phyloP scores from a whole-genome alignment of 192 early-diverging fungal species.

The Gigaspora rosea region DNA sequence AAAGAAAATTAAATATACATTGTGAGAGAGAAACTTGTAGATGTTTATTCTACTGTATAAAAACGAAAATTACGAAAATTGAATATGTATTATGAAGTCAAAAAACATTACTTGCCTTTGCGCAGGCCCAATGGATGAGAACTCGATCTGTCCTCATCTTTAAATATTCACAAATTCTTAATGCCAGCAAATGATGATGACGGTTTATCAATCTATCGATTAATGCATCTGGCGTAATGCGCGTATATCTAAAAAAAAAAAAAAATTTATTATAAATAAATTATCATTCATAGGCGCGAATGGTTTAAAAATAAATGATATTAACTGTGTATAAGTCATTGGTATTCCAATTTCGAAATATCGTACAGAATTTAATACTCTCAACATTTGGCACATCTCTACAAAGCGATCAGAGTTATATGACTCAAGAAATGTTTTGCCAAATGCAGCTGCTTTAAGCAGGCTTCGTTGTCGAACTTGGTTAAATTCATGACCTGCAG shows the following conservation, averaged over 20 bases:
- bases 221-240: constrained; percentile 78
- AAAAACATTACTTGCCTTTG: constrained; percentile 61
- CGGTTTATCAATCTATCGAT: constrained; percentile 83
- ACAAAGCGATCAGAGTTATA: constrained; percentile 87
- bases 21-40: not conserved
- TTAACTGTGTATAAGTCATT: constrained; percentile 82
- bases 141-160: constrained; percentile 78
- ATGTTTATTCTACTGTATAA: not conserved
- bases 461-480: constrained; percentile 78
- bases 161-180: constrained; percentile 82
- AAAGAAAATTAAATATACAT: constrained; percentile 20
- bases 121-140: constrained; percentile 95
- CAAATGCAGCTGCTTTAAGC: constrained; percentile 89
- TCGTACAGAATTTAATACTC: constrained; percentile 89
- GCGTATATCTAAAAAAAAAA: constrained; percentile 55
- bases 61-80: not conserved
- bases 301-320: not conserved
- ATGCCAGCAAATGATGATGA: constrained; percentile 82
- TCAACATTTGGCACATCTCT: constrained; percentile 80
- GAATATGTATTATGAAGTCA: not conserved
- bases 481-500: constrained; percentile 86
- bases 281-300: no score
- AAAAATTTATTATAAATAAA: not conserved
- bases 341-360: constrained; percentile 88
- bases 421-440: constrained; percentile 87